Percentiles rank a stretch among this genome's conserved stretches.
Evolutionary conservation across 257 asterid genomes (phyloP).

Genomic region (Forsythia viridissima): DNA sequence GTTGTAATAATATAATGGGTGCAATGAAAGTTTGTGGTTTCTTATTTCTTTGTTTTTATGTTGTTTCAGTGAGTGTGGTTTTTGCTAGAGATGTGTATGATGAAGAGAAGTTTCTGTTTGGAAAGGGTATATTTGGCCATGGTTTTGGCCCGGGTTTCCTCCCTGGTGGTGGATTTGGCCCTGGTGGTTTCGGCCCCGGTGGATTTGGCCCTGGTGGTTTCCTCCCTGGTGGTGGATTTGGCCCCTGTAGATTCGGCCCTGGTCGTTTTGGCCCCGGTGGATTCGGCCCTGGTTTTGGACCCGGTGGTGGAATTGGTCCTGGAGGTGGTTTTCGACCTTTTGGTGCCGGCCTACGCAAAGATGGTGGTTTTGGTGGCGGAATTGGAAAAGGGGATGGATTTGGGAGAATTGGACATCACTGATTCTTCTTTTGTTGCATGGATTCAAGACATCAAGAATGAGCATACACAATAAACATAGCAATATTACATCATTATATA

Average conservation of each 20-base stretch:
- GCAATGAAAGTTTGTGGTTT: constrained; percentile 32
- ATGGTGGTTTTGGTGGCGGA: constrained; percentile 4
- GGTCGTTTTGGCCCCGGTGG: background rate
- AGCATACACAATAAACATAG: background rate
- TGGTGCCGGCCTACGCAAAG: background rate
- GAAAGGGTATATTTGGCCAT: background rate
- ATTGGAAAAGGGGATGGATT: background rate
- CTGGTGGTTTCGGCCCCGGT: too few species aligned
- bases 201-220: background rate
- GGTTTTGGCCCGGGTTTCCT: background rate
- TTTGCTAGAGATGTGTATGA: constrained; percentile 30
- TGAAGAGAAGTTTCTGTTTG: constrained; percentile 23
- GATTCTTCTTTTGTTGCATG: background rate
- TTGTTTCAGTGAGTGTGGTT: constrained; percentile 33
- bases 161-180: too few species aligned
- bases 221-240: background rate
- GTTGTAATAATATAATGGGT: background rate
- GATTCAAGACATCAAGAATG: background rate
- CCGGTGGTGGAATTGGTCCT: background rate
- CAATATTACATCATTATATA: background rate
- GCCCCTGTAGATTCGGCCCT: background rate
- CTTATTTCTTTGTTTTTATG: constrained; percentile 34
- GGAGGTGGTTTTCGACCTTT: background rate
- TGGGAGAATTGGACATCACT: constrained; percentile 17
- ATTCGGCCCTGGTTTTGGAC: background rate